phyloP scores from a whole-genome alignment of 2,329 filamentous ascomycete genomes.

The Pseudogymnoascus sp. region DNA sequence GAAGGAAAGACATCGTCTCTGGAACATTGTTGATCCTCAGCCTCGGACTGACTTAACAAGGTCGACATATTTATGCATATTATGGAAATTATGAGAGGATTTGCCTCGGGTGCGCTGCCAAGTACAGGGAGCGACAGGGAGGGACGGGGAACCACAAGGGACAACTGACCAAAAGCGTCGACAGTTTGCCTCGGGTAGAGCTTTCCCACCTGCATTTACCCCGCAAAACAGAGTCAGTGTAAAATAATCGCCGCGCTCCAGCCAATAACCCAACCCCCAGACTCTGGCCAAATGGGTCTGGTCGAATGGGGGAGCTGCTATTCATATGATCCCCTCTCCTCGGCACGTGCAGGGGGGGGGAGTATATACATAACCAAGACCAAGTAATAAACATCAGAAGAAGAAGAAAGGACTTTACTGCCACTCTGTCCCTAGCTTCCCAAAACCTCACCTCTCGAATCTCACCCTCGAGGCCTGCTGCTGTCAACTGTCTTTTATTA shows the following conservation, averaged over 20 bases:
- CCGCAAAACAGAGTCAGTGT: background rate
- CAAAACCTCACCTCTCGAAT: background rate
- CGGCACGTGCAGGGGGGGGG: conserved; percentile 1
- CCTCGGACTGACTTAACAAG: background rate
- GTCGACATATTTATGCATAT: background rate
- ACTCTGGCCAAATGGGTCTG: background rate
- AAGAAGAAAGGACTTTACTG: background rate
- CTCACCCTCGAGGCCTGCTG: background rate
- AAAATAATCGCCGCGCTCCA: background rate
- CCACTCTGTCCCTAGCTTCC: background rate
- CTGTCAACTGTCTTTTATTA: background rate
- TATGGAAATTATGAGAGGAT: background rate
- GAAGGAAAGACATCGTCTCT: no score
- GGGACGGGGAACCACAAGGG: background rate
- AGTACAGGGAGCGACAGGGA: background rate
- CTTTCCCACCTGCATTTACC: background rate
- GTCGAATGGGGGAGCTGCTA: background rate
- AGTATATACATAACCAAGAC: background rate
- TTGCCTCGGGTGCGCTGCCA: background rate
- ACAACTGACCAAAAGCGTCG: background rate
- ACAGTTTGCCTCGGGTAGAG: conserved; percentile 2
- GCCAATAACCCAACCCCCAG: background rate
- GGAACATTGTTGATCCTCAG: background rate
- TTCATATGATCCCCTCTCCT: background rate
- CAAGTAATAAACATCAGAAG: background rate